Evolutionary conservation across 345 rosid genomes (phyloP).

Genomic region (Arabidopsis arenosa): DNA sequence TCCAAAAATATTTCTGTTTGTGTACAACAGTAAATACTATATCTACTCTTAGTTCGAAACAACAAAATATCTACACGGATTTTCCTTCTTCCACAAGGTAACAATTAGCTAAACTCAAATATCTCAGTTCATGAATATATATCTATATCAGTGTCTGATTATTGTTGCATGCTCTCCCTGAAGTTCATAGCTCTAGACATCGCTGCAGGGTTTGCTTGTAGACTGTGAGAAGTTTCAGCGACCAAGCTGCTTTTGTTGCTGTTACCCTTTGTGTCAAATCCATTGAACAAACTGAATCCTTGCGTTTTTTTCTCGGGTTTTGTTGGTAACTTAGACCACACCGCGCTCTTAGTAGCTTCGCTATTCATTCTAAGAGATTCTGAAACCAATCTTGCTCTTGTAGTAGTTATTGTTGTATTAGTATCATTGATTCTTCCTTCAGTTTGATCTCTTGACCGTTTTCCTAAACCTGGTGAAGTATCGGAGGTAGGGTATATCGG

Average conservation of each 20-base stretch:
- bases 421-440: constrained; percentile 26
- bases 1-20: constrained; percentile 19
- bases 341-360: constrained; percentile 31
- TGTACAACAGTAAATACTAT: constrained; percentile 25
- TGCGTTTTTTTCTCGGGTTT: constrained; percentile 50
- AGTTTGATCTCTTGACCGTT: constrained; percentile 63
- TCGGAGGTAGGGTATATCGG: constrained; percentile 36
- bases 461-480: constrained; percentile 53
- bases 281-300: constrained; percentile 53
- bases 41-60: constrained; percentile 29
- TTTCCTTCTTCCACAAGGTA: constrained; percentile 41
- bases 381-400: constrained; percentile 38
- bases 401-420: neutral
- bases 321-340: constrained; percentile 45
- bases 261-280: constrained; percentile 52
- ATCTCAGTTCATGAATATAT: constrained; percentile 21
- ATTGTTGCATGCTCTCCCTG: constrained; percentile 59
- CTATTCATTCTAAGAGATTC: constrained; percentile 20
- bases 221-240: constrained; percentile 44
- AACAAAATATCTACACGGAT: constrained; percentile 34
- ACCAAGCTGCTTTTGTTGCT: constrained; percentile 40
- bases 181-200: constrained; percentile 68
- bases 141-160: constrained; percentile 29
- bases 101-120: constrained; percentile 35
- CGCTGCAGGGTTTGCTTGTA: constrained; percentile 85